Conservation (phyloP, 106 monocot species). For the Triglochin maritima region DNA sequence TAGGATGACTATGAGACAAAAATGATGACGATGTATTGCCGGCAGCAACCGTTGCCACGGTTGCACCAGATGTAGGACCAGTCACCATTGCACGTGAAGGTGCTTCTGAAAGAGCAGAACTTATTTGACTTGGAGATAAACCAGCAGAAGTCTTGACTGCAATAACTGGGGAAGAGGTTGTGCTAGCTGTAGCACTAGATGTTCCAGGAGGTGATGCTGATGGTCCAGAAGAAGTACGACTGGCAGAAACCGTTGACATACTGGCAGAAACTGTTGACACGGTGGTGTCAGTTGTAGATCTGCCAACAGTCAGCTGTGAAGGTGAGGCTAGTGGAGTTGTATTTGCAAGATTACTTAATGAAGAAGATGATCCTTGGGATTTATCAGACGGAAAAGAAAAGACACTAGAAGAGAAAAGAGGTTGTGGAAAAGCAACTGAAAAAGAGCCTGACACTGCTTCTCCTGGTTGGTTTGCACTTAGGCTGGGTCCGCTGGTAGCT, state of each 20-base stretch:
- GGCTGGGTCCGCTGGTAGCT: background rate
- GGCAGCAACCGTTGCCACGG: too few relatives aligned
- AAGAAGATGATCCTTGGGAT: slow-evolving; percentile 2
- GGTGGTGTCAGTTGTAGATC: slow-evolving; percentile 8
- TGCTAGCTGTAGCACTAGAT: too few relatives aligned
- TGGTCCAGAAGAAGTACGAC: background rate
- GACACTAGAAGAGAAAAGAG: slow-evolving; percentile 11
- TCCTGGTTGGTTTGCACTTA: background rate
- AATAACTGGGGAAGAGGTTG: too few relatives aligned
- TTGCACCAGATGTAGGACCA: slow-evolving; percentile 1
- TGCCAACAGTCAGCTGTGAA: slow-evolving; percentile 1
- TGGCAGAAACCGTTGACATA: background rate
- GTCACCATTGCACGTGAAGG: background rate
- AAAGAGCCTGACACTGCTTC: slow-evolving; percentile 5
- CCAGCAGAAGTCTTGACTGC: too few relatives aligned
- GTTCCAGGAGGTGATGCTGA: too few relatives aligned
- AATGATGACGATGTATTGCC: background rate
- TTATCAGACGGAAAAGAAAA: slow-evolving; percentile 6
- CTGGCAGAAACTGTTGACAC: background rate
- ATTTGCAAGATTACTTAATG: slow-evolving; percentile 1
- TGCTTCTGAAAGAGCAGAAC: too few relatives aligned
- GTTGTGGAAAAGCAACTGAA: slow-evolving; percentile 5
- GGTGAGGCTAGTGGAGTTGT: slow-evolving; percentile 3
- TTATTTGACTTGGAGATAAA: too few relatives aligned
- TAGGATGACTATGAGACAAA: background rate